Evolutionary conservation across 257 asterid species (phyloP), one percentile per base, ranked within the genome.

Genomic region (Leonotis leonurus): DNA sequence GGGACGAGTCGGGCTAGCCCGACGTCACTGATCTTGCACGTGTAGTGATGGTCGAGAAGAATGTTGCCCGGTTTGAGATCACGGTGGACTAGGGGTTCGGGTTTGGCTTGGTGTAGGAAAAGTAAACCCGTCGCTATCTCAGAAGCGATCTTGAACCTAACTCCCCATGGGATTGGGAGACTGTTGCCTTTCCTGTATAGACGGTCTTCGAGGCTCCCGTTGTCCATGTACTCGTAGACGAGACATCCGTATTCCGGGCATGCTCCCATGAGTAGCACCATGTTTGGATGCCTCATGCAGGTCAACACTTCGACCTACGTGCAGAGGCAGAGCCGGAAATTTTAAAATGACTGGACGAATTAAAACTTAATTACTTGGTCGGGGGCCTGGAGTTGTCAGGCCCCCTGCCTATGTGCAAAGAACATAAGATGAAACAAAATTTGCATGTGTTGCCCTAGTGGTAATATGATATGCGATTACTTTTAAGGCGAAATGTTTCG

Each of bases 41-140:
- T 80, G 70, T 70, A 84, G 41, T 89, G 73, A 1, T 59, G 79
- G 71, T 84, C 97, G 25, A 86, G 49, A 9, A 89, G 80, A 64
- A 89, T 81, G 77, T 89, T 89, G 53, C 77, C 89, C 0, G 95
- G 97, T 73, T 89, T 89, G n/a, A 86, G 78, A 66, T 89, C 95
- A 0, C 94, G 85, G 65, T 89, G 97, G 18, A 89, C 94, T 0
- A 89, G 83, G 21, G 97, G 94, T 29, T 89, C 91, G 5, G 97
- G 97, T 51, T 83, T 89, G 51, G 87, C 60, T 68, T 89, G 94
- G 82, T 89, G 97, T 44, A 89, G 95, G 70, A 89, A 86, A 22
- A 86, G 81, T 3, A 89, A 82, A 1, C 80, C 95, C 0, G 94
- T 86, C 12, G 89, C 94, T 30, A 89, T 86, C 24, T 86, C 95